Conservation (phyloP, 73 alveolate species). For the Durusdinium trenchii region DNA sequence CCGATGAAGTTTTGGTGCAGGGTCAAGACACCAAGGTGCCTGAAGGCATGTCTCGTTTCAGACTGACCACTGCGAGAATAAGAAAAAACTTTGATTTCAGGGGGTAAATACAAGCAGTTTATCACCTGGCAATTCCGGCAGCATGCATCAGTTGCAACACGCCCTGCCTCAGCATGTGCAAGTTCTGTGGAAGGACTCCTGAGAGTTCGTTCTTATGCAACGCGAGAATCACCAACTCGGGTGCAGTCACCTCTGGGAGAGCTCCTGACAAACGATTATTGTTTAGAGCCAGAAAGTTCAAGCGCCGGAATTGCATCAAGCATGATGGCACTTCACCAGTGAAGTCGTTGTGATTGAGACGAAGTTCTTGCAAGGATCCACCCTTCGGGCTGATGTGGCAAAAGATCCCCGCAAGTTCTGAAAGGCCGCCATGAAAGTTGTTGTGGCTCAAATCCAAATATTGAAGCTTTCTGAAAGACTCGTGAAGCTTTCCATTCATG, state of each 20-base stretch:
- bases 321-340: conserved; percentile 21
- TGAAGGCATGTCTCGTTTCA: too few species aligned
- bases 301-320: background rate
- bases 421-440: background rate
- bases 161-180: background rate
- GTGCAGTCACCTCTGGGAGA: background rate
- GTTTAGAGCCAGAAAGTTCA: conserved; percentile 39
- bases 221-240: conserved; percentile 2
- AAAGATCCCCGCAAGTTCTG: background rate
- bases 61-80: too few species aligned
- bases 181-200: background rate
- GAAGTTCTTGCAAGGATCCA: background rate
- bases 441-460: conserved; percentile 68
- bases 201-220: conserved; percentile 12
- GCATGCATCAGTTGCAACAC: too few species aligned
- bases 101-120: too few species aligned
- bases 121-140: too few species aligned
- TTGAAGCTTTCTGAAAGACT: background rate
- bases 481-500: background rate
- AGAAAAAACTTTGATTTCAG: too few species aligned
- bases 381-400: background rate
- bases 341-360: conserved; percentile 42
- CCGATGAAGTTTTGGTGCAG: conserved; percentile 26
- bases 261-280: background rate
- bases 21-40: conserved; percentile 40